A percentile compares a stretch with the other conserved stretches of the same genome.
These are phyloP conservation scores for Artemisia annua DNA, from an alignment of 129 eudicot genomes.

Conservation along the genomic window DNA sequence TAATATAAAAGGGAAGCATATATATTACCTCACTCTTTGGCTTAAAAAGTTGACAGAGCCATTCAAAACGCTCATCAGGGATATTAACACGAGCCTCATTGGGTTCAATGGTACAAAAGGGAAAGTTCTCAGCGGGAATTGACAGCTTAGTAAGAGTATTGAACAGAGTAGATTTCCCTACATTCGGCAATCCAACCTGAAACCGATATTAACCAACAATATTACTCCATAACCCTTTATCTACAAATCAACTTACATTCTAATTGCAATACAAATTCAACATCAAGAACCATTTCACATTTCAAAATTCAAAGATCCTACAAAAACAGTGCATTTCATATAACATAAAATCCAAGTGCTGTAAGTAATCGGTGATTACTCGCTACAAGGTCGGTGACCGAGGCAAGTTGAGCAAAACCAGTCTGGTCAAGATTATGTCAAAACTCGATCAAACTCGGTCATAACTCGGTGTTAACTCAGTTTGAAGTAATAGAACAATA, in stretches of 20 bases:
- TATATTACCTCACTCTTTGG: slow-evolving; percentile 89
- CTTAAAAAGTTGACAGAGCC: slow-evolving; percentile 90
- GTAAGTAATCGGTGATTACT: too few species aligned
- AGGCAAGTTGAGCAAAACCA: too few species aligned
- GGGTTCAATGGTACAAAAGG: slow-evolving; percentile 98
- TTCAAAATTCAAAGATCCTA: not conserved
- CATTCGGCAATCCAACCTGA: slow-evolving; percentile 99
- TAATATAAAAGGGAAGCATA: not conserved
- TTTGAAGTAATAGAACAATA: too few species aligned
- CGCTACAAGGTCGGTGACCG: too few species aligned
- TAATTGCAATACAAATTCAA: not conserved
- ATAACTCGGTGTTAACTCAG: too few species aligned
- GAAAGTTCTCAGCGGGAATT: slow-evolving; percentile 98
- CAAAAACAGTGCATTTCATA: too few species aligned
- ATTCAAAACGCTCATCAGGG: slow-evolving; percentile 95
- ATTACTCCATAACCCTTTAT: not conserved
- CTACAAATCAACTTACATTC: not conserved
- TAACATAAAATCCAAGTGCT: too few species aligned
- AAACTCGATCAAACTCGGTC: too few species aligned
- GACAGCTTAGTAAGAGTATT: slow-evolving; percentile 93
- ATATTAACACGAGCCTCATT: slow-evolving; percentile 96
- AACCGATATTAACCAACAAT: slow-evolving; percentile 5
- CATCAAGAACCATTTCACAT: not conserved
- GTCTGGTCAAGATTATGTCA: too few species aligned
- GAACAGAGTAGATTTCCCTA: slow-evolving; percentile 95